phyloP scores from a whole-genome alignment of 140 eudicot species.

The Senecio squalidus region DNA sequence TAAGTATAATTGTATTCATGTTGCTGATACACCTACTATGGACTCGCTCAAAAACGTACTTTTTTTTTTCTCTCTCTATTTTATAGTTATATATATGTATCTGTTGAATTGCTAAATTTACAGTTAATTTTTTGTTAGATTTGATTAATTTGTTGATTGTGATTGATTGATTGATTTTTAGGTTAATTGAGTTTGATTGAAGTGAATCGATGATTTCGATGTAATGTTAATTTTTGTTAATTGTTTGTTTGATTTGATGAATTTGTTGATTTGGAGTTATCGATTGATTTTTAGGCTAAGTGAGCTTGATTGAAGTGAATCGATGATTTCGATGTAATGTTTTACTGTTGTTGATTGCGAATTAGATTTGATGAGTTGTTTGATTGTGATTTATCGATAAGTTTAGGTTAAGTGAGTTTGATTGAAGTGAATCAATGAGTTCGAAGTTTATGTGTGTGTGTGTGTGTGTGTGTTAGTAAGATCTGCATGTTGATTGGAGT shows the following conservation, averaged over 20 bases:
- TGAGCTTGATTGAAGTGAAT: background rate
- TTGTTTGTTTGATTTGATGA: background rate
- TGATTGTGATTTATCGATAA: too few species aligned
- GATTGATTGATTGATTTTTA: too few species aligned
- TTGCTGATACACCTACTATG: constrained; percentile 87
- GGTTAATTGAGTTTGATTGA: too few species aligned
- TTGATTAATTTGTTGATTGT: too few species aligned
- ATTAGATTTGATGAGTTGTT: too few species aligned
- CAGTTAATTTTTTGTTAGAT: too few species aligned
- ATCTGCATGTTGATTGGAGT: too few species aligned
- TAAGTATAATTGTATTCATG: constrained; percentile 75
- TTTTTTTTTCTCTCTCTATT: background rate
- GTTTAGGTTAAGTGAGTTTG: too few species aligned
- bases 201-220: background rate
- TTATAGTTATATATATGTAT: background rate
- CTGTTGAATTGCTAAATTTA: too few species aligned
- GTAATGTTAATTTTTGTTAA: background rate
- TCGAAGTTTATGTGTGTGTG: background rate
- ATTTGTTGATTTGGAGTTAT: background rate
- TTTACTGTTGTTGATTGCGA: too few species aligned
- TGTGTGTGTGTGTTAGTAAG: too few species aligned
- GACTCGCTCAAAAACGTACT: constrained; percentile 77
- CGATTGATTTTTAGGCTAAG: background rate
- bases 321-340: background rate
- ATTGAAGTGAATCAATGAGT: background rate